phyloP scores from a whole-genome alignment of 176 grass and related monocot species.

The Oryza australiensis region DNA sequence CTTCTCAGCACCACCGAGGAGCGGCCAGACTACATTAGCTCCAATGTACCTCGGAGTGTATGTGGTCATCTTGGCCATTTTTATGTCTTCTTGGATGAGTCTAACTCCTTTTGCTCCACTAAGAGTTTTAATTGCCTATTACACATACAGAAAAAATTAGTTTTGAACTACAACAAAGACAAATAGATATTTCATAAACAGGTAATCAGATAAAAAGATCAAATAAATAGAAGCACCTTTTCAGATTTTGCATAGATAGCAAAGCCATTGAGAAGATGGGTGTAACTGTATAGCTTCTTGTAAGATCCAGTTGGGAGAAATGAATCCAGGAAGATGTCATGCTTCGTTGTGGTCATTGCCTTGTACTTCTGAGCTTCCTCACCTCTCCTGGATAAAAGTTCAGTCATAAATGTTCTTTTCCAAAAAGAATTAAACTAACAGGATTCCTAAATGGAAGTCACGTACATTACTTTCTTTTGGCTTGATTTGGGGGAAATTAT shows the following conservation, averaged over 20 bases:
- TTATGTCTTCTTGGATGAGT: conserved; percentile 77
- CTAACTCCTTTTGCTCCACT: conserved; percentile 67
- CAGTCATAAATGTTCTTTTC: neutral
- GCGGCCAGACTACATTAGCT: conserved; percentile 69
- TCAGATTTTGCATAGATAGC: conserved; percentile 69
- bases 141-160: conserved; percentile 8
- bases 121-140: conserved; percentile 55
- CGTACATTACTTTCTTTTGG: conserved; percentile 53
- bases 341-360: conserved; percentile 53
- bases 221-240: conserved; percentile 43
- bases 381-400: conserved; percentile 54
- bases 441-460: conserved; percentile 19
- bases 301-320: conserved; percentile 71
- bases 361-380: conserved; percentile 79
- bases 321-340: conserved; percentile 81
- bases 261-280: conserved; percentile 88
- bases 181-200: conserved; percentile 14
- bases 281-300: conserved; percentile 91
- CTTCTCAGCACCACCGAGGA: conserved; percentile 59
- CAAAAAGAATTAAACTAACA: conserved; percentile 1
- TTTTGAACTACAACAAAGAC: conserved; percentile 3
- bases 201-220: neutral
- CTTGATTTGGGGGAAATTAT: conserved; percentile 58
- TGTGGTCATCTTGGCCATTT: conserved; percentile 73
- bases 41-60: conserved; percentile 79